Evolutionary conservation across 179 eudicot genomes (phyloP).

Genomic region (Camellia oleifera): DNA sequence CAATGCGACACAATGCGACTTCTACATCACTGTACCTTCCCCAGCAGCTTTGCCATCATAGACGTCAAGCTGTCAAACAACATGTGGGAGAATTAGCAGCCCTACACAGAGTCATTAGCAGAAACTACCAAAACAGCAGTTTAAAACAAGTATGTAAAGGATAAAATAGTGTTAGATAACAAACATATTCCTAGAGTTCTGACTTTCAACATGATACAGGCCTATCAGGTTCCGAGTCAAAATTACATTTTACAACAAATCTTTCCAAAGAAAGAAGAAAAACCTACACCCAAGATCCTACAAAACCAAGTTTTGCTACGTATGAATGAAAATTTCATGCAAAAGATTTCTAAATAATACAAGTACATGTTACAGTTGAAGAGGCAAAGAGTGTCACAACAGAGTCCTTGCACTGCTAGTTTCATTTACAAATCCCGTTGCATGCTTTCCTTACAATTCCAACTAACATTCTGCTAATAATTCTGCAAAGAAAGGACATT

Average conservation of each 20-base stretch:
- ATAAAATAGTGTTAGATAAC: too few species aligned
- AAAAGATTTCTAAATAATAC: neutral
- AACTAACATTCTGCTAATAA: neutral
- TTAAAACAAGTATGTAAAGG: neutral
- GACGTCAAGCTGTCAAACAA: conserved; percentile 73
- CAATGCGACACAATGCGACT: neutral
- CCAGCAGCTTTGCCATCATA: conserved; percentile 81
- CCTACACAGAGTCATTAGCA: neutral
- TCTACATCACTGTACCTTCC: conserved; percentile 47
- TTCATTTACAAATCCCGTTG: neutral
- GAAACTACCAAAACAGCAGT: neutral
- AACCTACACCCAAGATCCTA: neutral
- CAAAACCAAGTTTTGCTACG: neutral
- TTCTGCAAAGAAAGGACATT: neutral
- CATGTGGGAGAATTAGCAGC: conserved; percentile 5
- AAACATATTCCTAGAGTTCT: neutral
- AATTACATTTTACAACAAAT: neutral
- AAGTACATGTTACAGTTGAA: neutral
- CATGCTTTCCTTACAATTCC: neutral
- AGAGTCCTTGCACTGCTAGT: neutral
- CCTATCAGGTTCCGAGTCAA: neutral
- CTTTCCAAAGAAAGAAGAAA: neutral
- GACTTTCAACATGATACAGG: neutral
- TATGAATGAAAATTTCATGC: neutral
- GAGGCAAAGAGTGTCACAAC: neutral